These are phyloP conservation scores for Carex cristatella DNA, from an alignment of 176 grass and related monocot species.

Conservation along the genomic window DNA sequence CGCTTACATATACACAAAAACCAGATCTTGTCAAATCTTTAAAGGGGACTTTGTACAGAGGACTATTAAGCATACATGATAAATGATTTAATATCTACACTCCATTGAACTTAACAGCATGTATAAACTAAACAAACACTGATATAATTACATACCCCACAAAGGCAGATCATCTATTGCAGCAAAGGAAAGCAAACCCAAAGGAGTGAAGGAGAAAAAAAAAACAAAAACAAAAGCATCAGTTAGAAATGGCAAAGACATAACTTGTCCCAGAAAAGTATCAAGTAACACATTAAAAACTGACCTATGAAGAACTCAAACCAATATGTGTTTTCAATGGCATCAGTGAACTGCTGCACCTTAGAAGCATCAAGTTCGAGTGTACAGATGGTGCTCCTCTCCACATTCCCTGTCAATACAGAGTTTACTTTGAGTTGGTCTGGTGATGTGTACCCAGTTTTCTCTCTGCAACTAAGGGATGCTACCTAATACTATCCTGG, in stretches of 20 bases:
- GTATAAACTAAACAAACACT: constrained; percentile 8
- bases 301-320: constrained; percentile 99
- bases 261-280: constrained; percentile 25
- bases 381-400: constrained; percentile 69
- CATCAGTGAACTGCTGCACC: constrained; percentile 81
- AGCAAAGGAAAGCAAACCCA: constrained; percentile 20
- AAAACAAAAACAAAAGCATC: constrained; percentile 13
- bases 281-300: neutral
- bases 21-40: neutral
- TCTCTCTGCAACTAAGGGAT: neutral
- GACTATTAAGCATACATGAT: constrained; percentile 1
- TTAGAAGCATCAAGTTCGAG: constrained; percentile 75
- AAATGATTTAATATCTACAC: neutral
- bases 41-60: neutral
- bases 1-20: neutral
- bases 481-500: neutral
- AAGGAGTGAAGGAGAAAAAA: neutral
- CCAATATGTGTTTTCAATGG: constrained; percentile 92
- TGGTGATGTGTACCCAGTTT: neutral
- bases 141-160: constrained; percentile 58
- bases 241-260: constrained; percentile 30
- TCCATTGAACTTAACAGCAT: neutral
- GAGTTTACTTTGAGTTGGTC: constrained; percentile 10
- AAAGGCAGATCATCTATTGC: constrained; percentile 88
- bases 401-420: constrained; percentile 58